These are phyloP conservation scores for Ceratocystis eucalypticola DNA, from an alignment of 2,329 filamentous ascomycete species.

Conservation along the genomic window DNA sequence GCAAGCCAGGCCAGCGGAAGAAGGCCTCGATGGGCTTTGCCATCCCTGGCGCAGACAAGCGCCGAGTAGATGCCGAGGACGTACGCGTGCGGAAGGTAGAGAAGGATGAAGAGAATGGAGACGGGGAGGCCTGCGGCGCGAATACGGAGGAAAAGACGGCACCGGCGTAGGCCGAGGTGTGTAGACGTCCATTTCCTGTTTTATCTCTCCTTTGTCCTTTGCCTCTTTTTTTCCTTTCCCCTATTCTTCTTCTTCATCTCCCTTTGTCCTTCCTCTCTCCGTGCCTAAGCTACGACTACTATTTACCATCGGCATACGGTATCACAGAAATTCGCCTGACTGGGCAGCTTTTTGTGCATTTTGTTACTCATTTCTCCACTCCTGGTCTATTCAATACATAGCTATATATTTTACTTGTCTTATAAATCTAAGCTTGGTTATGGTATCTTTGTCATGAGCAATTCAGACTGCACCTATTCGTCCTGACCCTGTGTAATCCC, in stretches of 20 bases:
- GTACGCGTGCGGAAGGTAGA: slow-evolving; percentile 30
- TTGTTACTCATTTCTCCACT: too few species aligned
- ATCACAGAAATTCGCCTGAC: too few species aligned
- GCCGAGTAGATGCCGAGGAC: slow-evolving; percentile 31
- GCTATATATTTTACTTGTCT: too few species aligned
- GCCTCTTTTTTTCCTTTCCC: not conserved
- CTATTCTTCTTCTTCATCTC: too few species aligned
- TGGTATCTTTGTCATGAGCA: not conserved
- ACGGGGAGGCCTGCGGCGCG: not conserved
- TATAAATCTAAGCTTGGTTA: not conserved
- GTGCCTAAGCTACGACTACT: too few species aligned
- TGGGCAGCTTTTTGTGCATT: too few species aligned
- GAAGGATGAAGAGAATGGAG: not conserved
- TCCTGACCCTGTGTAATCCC: too few species aligned
- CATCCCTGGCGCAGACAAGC: slow-evolving; percentile 27
- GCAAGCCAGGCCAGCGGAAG: slow-evolving; percentile 46
- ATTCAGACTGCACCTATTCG: too few species aligned
- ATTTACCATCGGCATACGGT: too few species aligned
- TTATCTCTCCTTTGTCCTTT: not conserved
- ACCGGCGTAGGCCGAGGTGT: not conserved
- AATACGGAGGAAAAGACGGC: not conserved
- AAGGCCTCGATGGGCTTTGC: slow-evolving; percentile 46
- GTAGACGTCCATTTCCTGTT: not conserved
- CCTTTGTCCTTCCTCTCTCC: too few species aligned
- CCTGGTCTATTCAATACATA: too few species aligned